These are phyloP conservation scores for Tephrocybe sp. DNA, from an alignment of 768 basidiomycete species.

Conservation along the genomic window DNA sequence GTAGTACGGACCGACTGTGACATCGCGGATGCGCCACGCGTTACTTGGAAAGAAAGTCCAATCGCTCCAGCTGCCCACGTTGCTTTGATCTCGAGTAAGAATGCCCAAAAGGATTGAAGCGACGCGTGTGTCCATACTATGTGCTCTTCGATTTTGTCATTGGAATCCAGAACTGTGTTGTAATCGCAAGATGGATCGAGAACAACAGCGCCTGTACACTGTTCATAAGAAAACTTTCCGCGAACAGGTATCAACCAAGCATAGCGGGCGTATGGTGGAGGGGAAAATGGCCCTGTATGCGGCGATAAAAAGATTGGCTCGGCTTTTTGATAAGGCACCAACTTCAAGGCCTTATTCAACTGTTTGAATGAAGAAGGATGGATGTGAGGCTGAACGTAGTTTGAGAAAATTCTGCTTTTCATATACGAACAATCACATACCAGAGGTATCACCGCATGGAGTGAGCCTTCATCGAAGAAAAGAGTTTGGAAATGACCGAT, in stretches of 20 bases:
- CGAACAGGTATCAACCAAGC: slow-evolving; percentile 61
- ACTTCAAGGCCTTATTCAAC: slow-evolving; percentile 17
- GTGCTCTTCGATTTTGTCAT: slow-evolving; percentile 16
- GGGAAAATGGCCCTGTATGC: slow-evolving; percentile 19
- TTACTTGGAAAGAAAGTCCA: slow-evolving; percentile 46
- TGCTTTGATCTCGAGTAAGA: slow-evolving; percentile 38
- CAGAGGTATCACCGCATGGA: slow-evolving; percentile 41
- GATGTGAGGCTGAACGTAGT: slow-evolving; percentile 31
- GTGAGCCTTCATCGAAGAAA: slow-evolving; percentile 26
- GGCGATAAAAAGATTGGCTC: slow-evolving; percentile 35
- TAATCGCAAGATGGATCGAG: slow-evolving; percentile 23
- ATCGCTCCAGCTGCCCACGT: slow-evolving; percentile 39
- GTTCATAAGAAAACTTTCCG: slow-evolving; percentile 47
- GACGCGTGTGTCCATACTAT: slow-evolving; percentile 48
- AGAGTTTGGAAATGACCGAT: not conserved
- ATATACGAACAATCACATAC: slow-evolving; percentile 30
- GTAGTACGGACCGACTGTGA: not conserved
- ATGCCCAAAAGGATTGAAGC: slow-evolving; percentile 47
- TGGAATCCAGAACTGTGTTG: slow-evolving; percentile 13
- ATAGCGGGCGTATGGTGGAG: slow-evolving; percentile 34
- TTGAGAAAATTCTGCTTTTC: slow-evolving; percentile 11
- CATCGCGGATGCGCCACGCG: slow-evolving; percentile 1
- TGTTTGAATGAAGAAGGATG: slow-evolving; percentile 24
- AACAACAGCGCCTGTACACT: slow-evolving; percentile 40
- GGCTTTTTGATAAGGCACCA: slow-evolving; percentile 31